Evolutionary conservation across 345 rosid genomes (phyloP).

Genomic region (Citrus mangshanensis): DNA sequence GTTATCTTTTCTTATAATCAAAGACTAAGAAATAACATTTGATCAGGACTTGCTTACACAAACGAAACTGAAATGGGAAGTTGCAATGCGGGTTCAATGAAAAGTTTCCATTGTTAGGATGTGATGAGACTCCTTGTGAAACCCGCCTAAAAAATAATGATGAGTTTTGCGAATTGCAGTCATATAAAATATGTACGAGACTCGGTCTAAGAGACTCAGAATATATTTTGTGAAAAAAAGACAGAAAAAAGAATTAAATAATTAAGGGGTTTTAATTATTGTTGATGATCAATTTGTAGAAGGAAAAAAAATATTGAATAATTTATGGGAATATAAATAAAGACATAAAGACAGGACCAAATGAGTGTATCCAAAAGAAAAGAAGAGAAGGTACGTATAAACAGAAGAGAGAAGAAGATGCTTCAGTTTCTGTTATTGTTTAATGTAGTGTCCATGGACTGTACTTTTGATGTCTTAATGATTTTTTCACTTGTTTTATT

Average conservation of each 20-base stretch:
- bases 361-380: conserved; percentile 16
- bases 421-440: neutral
- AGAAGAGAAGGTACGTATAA: neutral
- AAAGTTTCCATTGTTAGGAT: conserved; percentile 6
- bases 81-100: neutral
- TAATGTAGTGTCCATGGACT: neutral
- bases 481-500: neutral
- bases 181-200: neutral
- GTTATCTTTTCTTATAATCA: neutral
- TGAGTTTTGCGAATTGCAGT: neutral
- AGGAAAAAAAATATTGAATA: neutral
- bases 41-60: neutral
- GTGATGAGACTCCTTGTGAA: conserved; percentile 2
- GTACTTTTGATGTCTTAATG: neutral
- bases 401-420: neutral
- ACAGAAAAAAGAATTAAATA: neutral
- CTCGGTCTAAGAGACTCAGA: neutral
- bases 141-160: neutral
- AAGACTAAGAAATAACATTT: neutral
- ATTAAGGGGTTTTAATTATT: neutral
- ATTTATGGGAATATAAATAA: neutral
- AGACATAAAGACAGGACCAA: conserved; percentile 13
- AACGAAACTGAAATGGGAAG: conserved; percentile 6
- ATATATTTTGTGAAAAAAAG: neutral
- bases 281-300: neutral